These are phyloP conservation scores for Pharnaceum exiguum DNA, from an alignment of 148 eudicot species.

Conservation along the genomic window DNA sequence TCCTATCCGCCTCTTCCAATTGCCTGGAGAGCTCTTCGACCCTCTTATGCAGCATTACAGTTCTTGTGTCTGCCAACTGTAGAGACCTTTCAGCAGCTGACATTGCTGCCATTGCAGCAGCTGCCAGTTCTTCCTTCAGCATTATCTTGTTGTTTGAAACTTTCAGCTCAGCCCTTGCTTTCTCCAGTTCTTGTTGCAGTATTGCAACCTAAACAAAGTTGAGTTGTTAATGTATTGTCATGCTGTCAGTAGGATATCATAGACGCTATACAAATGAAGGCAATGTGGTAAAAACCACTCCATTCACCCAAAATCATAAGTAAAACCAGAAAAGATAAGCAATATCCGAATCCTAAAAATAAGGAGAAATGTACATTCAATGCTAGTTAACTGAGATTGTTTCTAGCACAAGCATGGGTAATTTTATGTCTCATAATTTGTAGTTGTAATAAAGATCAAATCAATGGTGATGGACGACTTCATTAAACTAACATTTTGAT, in stretches of 20 bases:
- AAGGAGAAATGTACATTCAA: too few relatives aligned
- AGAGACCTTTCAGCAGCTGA: slow-evolving; percentile 66
- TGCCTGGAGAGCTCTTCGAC: slow-evolving; percentile 59
- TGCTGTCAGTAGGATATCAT: not conserved
- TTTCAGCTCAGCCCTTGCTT: slow-evolving; percentile 52
- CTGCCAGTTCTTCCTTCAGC: slow-evolving; percentile 59
- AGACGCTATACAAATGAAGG: not conserved
- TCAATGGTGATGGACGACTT: too few relatives aligned
- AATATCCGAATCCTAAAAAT: too few relatives aligned
- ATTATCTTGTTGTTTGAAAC: slow-evolving; percentile 49
- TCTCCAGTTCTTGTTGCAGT: slow-evolving; percentile 55
- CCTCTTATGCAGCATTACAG: slow-evolving; percentile 33
- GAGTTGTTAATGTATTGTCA: slow-evolving; percentile 2
- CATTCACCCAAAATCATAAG: too few relatives aligned
- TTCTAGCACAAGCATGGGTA: too few relatives aligned
- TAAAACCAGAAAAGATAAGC: too few relatives aligned
- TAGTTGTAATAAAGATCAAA: too few relatives aligned
- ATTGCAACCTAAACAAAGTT: slow-evolving; percentile 33
- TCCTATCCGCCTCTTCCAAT: slow-evolving; percentile 42
- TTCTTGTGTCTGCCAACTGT: slow-evolving; percentile 57
- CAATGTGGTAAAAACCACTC: too few relatives aligned
- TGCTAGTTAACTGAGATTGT: too few relatives aligned
- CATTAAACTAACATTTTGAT: too few relatives aligned
- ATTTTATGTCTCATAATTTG: too few relatives aligned
- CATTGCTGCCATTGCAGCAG: slow-evolving; percentile 66